Percentiles rank a stretch among this genome's conserved stretches.
These are phyloP conservation scores for Quercus tomentella DNA, from an alignment of 331 rosid genomes.

Conservation along the genomic window DNA sequence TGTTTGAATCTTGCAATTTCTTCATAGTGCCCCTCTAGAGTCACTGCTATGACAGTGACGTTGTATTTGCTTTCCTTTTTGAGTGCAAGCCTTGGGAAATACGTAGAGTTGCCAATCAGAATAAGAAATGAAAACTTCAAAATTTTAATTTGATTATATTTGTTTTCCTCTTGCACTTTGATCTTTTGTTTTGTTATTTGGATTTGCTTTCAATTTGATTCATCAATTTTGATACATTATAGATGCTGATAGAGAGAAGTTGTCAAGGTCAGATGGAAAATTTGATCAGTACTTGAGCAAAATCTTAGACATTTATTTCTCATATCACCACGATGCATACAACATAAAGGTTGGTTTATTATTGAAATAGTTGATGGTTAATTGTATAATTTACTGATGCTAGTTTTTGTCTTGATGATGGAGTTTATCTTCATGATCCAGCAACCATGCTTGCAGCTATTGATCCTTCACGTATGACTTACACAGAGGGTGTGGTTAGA, in stretches of 20 bases:
- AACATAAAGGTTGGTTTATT: slow-evolving; percentile 43
- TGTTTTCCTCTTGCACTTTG: neutral
- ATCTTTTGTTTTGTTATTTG: neutral
- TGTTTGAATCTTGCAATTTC: too few species aligned
- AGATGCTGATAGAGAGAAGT: slow-evolving; percentile 64
- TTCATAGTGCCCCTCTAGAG: too few species aligned
- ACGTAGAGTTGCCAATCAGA: neutral
- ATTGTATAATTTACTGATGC: slow-evolving; percentile 16
- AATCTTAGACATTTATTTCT: slow-evolving; percentile 67
- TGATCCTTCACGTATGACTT: slow-evolving; percentile 71
- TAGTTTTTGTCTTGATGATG: slow-evolving; percentile 32
- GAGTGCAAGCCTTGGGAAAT: too few species aligned
- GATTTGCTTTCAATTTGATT: neutral
- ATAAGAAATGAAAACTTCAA: neutral
- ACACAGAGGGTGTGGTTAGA: slow-evolving; percentile 74
- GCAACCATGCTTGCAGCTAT: slow-evolving; percentile 65
- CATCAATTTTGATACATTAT: slow-evolving; percentile 9
- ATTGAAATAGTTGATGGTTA: neutral
- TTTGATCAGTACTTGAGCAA: slow-evolving; percentile 68
- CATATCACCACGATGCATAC: slow-evolving; percentile 71
- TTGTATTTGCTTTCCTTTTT: too few species aligned
- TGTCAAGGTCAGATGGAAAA: slow-evolving; percentile 70
- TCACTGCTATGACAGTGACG: too few species aligned
- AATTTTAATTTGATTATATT: slow-evolving; percentile 8
- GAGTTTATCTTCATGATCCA: slow-evolving; percentile 96